These are phyloP conservation scores for Exophiala bonariae DNA, from an alignment of 2,329 filamentous ascomycete species.

Conservation along the genomic window DNA sequence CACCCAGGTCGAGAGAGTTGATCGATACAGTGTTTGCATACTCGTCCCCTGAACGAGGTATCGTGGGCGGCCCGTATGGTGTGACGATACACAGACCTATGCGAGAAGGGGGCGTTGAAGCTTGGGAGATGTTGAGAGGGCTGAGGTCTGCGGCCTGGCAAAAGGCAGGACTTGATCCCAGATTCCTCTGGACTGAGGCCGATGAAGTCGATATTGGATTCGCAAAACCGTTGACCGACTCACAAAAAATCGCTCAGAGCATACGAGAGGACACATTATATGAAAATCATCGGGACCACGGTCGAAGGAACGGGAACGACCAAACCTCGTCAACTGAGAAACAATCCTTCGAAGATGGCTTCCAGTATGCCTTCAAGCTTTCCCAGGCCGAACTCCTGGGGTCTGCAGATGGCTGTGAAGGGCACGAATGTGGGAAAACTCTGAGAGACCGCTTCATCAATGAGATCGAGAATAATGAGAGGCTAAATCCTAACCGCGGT, in stretches of 20 bases:
- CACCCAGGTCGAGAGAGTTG: slow-evolving; percentile 44
- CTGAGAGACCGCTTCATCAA: slow-evolving; percentile 10
- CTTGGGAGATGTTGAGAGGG: slow-evolving; percentile 50
- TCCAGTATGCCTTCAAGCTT: slow-evolving; percentile 12
- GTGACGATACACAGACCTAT: slow-evolving; percentile 44
- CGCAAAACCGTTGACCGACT: slow-evolving; percentile 22
- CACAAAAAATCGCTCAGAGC: slow-evolving; percentile 24
- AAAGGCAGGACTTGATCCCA: slow-evolving; percentile 47
- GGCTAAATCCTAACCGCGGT: slow-evolving; percentile 1
- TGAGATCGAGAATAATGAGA: slow-evolving; percentile 10
- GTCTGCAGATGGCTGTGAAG: slow-evolving; percentile 1
- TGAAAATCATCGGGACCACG: slow-evolving; percentile 3
- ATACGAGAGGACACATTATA: slow-evolving; percentile 27
- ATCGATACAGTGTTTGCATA: slow-evolving; percentile 49
- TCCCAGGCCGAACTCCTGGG: slow-evolving; percentile 3
- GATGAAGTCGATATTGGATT: slow-evolving; percentile 42
- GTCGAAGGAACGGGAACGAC: neutral
- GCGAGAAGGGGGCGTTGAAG: slow-evolving; percentile 49
- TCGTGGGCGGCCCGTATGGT: slow-evolving; percentile 47
- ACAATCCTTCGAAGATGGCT: slow-evolving; percentile 3
- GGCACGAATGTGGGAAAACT: slow-evolving; percentile 3
- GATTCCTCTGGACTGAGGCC: slow-evolving; percentile 48
- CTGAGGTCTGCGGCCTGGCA: slow-evolving; percentile 50
- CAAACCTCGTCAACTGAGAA: neutral
- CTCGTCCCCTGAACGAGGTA: slow-evolving; percentile 45